These are phyloP conservation scores for Naganishia liquefaciens DNA, from an alignment of 1,284 basidiomycete genomes.

Conservation along the genomic window DNA sequence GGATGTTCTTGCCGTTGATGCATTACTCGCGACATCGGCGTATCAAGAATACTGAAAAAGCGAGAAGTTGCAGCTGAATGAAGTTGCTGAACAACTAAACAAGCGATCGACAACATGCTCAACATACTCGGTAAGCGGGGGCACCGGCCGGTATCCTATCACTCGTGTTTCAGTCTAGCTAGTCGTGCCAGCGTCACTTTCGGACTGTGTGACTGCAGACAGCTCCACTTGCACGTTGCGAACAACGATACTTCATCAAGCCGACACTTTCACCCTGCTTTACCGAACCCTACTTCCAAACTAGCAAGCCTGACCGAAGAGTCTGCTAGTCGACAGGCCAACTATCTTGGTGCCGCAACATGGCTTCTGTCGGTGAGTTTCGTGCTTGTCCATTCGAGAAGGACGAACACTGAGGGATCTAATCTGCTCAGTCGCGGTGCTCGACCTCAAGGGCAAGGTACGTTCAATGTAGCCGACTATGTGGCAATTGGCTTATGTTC, in stretches of 20 bases:
- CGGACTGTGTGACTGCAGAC: background rate
- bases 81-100: background rate
- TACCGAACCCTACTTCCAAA: background rate
- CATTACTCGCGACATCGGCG: too few relatives aligned
- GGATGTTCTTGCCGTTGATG: too few relatives aligned
- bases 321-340: background rate
- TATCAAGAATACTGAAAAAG: too few relatives aligned
- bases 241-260: background rate
- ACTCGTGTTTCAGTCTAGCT: conserved; percentile 23
- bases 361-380: conserved; percentile 22
- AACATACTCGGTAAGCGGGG: background rate
- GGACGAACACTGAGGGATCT: background rate
- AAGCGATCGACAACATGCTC: conserved; percentile 5
- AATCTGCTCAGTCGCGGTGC: conserved; percentile 6
- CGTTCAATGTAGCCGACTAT: conserved; percentile 4
- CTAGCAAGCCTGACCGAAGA: background rate
- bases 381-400: background rate
- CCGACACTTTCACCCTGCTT: background rate
- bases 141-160: conserved; percentile 8
- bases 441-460: conserved; percentile 85
- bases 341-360: conserved; percentile 1
- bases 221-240: background rate
- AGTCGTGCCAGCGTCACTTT: background rate
- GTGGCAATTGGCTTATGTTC: background rate
- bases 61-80: too few relatives aligned